Conservation (phyloP, 305 asterid species). For the Fraxinus greggii region DNA sequence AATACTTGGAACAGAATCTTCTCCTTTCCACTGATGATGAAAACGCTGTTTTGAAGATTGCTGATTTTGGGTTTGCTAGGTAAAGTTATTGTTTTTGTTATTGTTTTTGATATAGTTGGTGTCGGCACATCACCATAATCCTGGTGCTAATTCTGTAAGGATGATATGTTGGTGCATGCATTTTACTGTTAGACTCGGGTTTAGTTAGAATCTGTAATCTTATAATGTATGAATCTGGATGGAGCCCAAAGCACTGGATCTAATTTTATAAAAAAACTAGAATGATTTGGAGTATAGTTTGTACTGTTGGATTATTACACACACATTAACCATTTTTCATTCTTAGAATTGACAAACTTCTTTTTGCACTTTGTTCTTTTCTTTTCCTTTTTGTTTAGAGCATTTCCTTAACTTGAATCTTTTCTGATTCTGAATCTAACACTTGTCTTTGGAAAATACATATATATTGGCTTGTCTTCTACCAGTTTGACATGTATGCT, state of each 20-base stretch:
- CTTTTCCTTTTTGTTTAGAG: background rate
- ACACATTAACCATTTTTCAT: background rate
- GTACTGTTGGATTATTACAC: background rate
- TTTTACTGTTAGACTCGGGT: background rate
- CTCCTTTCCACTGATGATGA: conserved; percentile 66
- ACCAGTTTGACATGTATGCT: background rate
- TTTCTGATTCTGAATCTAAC: background rate
- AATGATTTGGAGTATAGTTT: background rate
- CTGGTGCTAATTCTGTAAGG: background rate
- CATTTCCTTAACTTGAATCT: background rate
- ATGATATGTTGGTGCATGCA: background rate
- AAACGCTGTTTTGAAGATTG: conserved; percentile 72
- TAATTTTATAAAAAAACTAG: background rate
- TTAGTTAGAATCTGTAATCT: background rate
- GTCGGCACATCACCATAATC: background rate
- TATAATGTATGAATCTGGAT: background rate
- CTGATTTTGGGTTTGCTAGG: conserved; percentile 99
- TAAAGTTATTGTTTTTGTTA: conserved; percentile 28
- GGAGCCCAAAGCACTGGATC: background rate
- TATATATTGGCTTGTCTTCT: background rate
- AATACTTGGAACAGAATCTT: conserved; percentile 65
- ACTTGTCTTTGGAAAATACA: background rate
- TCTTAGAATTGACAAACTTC: background rate
- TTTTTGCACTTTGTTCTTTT: background rate
- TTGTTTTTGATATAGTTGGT: background rate